A percentile compares a stretch with the other conserved stretches of the same genome.
Evolutionary conservation across 1,284 basidiomycete genomes (phyloP).

Genomic region (Cutaneotrichosporon mucoides): DNA sequence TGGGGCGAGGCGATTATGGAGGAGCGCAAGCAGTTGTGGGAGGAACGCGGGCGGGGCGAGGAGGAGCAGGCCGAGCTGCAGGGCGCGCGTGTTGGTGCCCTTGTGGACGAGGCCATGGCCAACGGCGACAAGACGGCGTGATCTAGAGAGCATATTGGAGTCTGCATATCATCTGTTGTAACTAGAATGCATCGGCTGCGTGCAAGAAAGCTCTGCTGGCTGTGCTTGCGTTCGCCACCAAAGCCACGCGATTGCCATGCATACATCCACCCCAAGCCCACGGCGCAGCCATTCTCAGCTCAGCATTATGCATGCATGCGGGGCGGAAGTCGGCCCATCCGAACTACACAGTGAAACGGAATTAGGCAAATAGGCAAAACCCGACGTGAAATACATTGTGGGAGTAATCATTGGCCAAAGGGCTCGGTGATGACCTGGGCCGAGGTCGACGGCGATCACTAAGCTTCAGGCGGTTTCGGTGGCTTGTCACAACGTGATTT

Average conservation of each 20-base stretch:
- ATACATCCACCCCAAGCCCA: too few relatives aligned
- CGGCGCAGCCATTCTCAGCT: too few relatives aligned
- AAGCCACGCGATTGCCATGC: too few relatives aligned
- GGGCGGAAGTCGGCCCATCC: too few relatives aligned
- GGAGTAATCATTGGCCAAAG: neutral
- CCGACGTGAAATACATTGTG: neutral
- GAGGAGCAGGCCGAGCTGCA: slow-evolving; percentile 35
- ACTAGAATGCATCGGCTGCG: neutral
- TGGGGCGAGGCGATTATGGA: slow-evolving; percentile 67
- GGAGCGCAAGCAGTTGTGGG: slow-evolving; percentile 53
- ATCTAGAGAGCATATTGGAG: neutral
- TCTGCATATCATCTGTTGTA: slow-evolving; percentile 1
- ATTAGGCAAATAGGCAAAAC: slow-evolving; percentile 4
- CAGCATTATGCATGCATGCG: too few relatives aligned
- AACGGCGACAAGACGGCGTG: neutral
- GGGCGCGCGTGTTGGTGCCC: slow-evolving; percentile 21
- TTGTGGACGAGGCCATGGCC: slow-evolving; percentile 5
- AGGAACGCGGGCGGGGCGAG: slow-evolving; percentile 32
- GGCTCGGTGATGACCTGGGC: slow-evolving; percentile 1
- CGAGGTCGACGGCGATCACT: neutral
- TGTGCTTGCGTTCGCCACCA: too few relatives aligned
- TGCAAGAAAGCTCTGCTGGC: neutral
- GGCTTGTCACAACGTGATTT: too few relatives aligned
- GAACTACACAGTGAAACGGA: neutral
- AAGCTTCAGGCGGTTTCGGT: neutral